A percentile compares a stretch with the other conserved stretches of the same genome.
Conservation (phyloP, 176 grass and related monocot species). For the Echinochloa phyllopogon region DNA sequence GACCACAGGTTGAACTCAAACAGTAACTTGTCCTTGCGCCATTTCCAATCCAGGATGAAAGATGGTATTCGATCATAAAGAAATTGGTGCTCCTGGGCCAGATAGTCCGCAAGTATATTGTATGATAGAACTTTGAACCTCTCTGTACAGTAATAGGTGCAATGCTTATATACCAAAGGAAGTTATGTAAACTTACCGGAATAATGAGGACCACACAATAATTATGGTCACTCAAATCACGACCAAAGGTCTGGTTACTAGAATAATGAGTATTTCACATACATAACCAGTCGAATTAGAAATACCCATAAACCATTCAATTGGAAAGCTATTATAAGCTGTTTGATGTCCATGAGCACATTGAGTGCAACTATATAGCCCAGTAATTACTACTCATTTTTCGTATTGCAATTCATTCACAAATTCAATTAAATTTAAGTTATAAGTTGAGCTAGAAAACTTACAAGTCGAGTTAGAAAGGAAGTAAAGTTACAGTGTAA, state of each 20-base stretch:
- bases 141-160: constrained; percentile 58
- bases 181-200: constrained; percentile 32
- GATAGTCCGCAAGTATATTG: constrained; percentile 97
- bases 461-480: background rate
- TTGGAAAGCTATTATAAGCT: background rate
- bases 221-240: constrained; percentile 20
- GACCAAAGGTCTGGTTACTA: background rate
- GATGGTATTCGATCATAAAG: constrained; percentile 69
- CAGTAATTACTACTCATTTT: constrained; percentile 2
- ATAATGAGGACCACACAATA: background rate
- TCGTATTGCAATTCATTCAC: constrained; percentile 9
- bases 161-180: constrained; percentile 24
- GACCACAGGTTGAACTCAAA: constrained; percentile 79
- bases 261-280: constrained; percentile 11
- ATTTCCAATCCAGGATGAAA: constrained; percentile 71
- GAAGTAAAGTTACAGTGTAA: background rate
- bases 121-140: constrained; percentile 89
- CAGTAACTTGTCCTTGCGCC: constrained; percentile 75
- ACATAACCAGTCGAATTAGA: background rate
- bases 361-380: background rate
- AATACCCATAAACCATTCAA: background rate
- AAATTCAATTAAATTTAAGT: background rate
- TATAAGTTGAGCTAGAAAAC: no score
- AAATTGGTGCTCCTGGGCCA: constrained; percentile 69
- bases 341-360: constrained; percentile 20